Evolutionary conservation across 805 yeast species (phyloP).

Genomic region (Candida hispaniensis): DNA sequence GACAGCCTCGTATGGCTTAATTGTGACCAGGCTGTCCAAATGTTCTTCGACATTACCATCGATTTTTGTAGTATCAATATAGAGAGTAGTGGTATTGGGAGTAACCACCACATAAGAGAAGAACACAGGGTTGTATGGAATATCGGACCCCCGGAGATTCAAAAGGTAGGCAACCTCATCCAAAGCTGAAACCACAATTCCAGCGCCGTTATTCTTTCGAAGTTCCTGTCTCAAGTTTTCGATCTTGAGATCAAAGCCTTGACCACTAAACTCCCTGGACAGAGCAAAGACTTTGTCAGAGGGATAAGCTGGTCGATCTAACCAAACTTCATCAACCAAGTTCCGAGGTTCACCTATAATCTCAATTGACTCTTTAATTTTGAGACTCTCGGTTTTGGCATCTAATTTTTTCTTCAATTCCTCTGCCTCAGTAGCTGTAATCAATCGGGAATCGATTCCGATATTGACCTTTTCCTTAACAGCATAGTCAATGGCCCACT

Average conservation of each 20-base stretch:
- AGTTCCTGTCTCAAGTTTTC: constrained; percentile 29
- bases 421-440: constrained; percentile 38
- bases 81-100: constrained; percentile 36
- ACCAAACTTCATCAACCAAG: constrained; percentile 70
- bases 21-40: constrained; percentile 36
- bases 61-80: constrained; percentile 41
- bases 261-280: constrained; percentile 53
- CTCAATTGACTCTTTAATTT: constrained; percentile 10
- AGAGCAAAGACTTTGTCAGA: constrained; percentile 41
- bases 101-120: constrained; percentile 53
- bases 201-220: constrained; percentile 29
- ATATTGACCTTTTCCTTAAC: constrained; percentile 40
- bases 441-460: constrained; percentile 75
- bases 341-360: constrained; percentile 48
- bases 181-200: constrained; percentile 55
- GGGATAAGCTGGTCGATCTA: constrained; percentile 46
- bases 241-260: constrained; percentile 47
- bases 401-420: constrained; percentile 23
- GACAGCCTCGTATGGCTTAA: constrained; percentile 46
- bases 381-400: constrained; percentile 22
- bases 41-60: constrained; percentile 32
- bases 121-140: constrained; percentile 79
- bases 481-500: constrained; percentile 57
- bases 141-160: constrained; percentile 74
- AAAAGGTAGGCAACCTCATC: constrained; percentile 91